phyloP scores from a whole-genome alignment of 176 grass and related monocot species.

The Rhipidocladum racemiflorum region DNA sequence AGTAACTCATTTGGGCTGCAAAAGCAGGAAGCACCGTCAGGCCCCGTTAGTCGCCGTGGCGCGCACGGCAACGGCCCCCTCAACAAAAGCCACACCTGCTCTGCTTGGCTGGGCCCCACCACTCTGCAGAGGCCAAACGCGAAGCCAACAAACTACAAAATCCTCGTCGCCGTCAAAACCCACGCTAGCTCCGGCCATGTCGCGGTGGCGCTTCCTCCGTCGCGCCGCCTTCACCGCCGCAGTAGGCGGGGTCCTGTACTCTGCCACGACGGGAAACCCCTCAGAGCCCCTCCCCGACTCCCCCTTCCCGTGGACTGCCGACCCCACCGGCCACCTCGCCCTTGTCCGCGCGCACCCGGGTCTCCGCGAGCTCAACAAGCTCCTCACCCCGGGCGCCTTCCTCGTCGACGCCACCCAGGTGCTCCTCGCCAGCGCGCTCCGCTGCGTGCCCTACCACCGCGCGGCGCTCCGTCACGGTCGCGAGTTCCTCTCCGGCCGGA shows the following conservation, averaged over 20 bases:
- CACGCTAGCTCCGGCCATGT: conserved; percentile 6
- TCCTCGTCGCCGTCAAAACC: not conserved
- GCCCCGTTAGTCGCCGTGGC: too few species aligned
- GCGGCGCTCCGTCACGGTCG: not conserved
- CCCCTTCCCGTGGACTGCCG: not conserved
- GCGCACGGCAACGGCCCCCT: too few species aligned
- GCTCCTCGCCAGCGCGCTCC: conserved; percentile 16
- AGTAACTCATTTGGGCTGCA: too few species aligned
- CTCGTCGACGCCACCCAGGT: conserved; percentile 27
- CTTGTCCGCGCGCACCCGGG: conserved; percentile 22
- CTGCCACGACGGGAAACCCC: not conserved
- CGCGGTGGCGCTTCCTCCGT: conserved; percentile 30
- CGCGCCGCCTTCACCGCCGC: conserved; percentile 14
- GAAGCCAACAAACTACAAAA: not conserved
- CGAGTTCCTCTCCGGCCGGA: not conserved
- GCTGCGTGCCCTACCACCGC: not conserved
- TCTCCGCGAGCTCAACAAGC: conserved; percentile 20
- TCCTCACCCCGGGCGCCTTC: conserved; percentile 19
- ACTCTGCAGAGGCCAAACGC: not conserved
- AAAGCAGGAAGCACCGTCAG: too few species aligned
- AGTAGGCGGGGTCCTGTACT: not conserved
- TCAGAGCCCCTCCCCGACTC: not conserved
- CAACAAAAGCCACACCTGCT: too few species aligned
- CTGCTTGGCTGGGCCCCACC: too few species aligned
- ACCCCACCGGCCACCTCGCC: conserved; percentile 4